Conservation (phyloP, 441 rosid species). For the Arabidopsis lyrata region DNA sequence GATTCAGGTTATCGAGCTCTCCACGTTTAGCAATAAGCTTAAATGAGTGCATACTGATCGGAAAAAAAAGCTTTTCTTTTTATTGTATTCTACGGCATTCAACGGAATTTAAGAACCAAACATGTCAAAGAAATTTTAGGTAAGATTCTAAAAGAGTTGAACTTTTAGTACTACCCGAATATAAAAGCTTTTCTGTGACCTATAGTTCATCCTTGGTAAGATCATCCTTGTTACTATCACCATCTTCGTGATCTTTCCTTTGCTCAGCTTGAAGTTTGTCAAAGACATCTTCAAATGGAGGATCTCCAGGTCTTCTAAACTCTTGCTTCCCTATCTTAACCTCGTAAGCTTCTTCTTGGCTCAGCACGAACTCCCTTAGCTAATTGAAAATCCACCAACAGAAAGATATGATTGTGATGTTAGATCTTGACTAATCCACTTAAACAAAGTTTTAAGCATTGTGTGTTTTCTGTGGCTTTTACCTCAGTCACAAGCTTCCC, state of each 20-base stretch:
- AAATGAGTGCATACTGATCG: constrained; percentile 48
- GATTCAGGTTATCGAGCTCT: constrained; percentile 78
- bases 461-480: neutral
- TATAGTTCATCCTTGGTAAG: constrained; percentile 66
- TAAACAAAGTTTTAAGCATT: neutral
- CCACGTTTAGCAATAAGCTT: constrained; percentile 84
- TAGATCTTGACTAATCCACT: neutral
- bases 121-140: constrained; percentile 5
- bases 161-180: constrained; percentile 1
- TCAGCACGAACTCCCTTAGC: constrained; percentile 83
- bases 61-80: constrained; percentile 6
- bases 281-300: constrained; percentile 69
- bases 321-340: constrained; percentile 78
- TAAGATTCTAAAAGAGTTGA: constrained; percentile 17
- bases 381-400: constrained; percentile 34
- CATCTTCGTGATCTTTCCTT: constrained; percentile 34
- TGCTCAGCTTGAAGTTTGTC: constrained; percentile 51
- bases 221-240: constrained; percentile 33
- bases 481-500: constrained; percentile 75
- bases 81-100: constrained; percentile 19
- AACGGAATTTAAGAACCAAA: neutral
- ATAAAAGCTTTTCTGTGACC: constrained; percentile 15
- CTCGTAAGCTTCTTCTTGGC: constrained; percentile 85
- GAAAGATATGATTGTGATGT: neutral
- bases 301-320: constrained; percentile 84